These are phyloP conservation scores for Hirschioporus abietinus DNA, from an alignment of 768 basidiomycete genomes.

Conservation along the genomic window DNA sequence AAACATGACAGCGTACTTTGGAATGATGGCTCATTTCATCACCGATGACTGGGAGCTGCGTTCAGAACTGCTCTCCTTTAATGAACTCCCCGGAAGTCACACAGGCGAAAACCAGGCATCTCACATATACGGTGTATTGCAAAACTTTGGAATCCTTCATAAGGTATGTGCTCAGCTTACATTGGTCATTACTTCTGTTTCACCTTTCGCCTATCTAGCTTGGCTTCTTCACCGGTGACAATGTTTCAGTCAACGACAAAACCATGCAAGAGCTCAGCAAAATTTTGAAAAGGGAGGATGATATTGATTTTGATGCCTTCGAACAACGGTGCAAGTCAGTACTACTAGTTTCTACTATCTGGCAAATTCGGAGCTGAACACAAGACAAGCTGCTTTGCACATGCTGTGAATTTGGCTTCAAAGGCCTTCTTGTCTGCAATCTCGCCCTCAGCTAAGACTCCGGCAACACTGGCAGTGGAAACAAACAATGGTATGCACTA, in stretches of 20 bases:
- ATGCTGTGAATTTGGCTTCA: too few relatives aligned
- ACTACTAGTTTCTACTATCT: too few relatives aligned
- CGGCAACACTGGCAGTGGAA: too few relatives aligned
- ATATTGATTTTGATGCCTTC: too few relatives aligned
- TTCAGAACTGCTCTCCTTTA: not conserved
- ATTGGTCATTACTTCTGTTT: not conserved
- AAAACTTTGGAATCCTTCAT: not conserved
- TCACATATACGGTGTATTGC: not conserved
- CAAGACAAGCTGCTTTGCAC: too few relatives aligned
- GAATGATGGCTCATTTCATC: not conserved
- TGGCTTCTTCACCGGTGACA: not conserved
- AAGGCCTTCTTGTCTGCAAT: too few relatives aligned
- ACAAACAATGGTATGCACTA: too few relatives aligned
- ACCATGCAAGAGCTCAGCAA: too few relatives aligned
- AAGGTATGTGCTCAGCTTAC: not conserved
- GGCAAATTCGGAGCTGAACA: too few relatives aligned
- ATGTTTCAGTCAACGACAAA: constrained; percentile 4
- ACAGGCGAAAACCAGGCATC: not conserved
- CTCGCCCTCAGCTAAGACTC: too few relatives aligned
- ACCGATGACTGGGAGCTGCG: not conserved
- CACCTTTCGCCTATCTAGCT: not conserved
- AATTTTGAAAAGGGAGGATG: too few relatives aligned
- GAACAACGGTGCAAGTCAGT: too few relatives aligned
- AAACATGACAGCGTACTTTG: not conserved
- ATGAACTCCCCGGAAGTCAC: not conserved